Evolutionary conservation across 192 early-diverging fungal species (phyloP).

Genomic region (Coemansia sp.): DNA sequence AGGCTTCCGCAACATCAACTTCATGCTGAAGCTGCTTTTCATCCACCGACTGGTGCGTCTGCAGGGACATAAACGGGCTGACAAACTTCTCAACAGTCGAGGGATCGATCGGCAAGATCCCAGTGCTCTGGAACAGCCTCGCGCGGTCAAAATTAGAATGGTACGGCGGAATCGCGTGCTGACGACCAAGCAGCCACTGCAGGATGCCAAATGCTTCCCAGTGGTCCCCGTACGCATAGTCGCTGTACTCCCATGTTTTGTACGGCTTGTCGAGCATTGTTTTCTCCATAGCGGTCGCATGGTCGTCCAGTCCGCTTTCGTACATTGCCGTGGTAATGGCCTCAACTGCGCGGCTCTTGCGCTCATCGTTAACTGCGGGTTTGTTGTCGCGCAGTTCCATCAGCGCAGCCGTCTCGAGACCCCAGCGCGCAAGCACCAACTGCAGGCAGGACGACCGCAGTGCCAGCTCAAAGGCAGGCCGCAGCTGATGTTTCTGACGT

Average conservation of each 20-base stretch:
- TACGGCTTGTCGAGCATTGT: constrained; percentile 54
- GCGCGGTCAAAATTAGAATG: constrained; percentile 56
- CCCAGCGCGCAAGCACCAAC: constrained; percentile 62
- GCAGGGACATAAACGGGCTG: constrained; percentile 36
- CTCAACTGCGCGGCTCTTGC: constrained; percentile 39
- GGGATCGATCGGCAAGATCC: constrained; percentile 57
- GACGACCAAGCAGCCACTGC: constrained; percentile 55
- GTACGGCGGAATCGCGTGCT: constrained; percentile 55
- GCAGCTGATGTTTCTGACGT: constrained; percentile 28
- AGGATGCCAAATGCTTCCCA: constrained; percentile 58
- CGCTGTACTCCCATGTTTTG: constrained; percentile 46
- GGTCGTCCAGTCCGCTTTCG: constrained; percentile 47
- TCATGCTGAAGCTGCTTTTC: constrained; percentile 30
- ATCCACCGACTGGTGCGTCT: constrained; percentile 24
- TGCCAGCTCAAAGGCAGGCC: constrained; percentile 49
- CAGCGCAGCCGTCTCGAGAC: constrained; percentile 55
- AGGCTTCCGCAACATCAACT: constrained; percentile 57
- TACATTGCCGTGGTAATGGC: constrained; percentile 49
- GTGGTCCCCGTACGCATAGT: constrained; percentile 46
- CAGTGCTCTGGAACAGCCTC: constrained; percentile 54
- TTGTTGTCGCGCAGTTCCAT: constrained; percentile 45
- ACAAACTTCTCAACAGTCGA: constrained; percentile 56
- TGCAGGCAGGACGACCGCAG: constrained; percentile 55
- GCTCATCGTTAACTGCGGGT: constrained; percentile 39
- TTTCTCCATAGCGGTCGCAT: constrained; percentile 39